Evolutionary conservation across 768 basidiomycete species (phyloP), one percentile per base, ranked within the genome.

Genomic region (Boletus patriciae): DNA sequence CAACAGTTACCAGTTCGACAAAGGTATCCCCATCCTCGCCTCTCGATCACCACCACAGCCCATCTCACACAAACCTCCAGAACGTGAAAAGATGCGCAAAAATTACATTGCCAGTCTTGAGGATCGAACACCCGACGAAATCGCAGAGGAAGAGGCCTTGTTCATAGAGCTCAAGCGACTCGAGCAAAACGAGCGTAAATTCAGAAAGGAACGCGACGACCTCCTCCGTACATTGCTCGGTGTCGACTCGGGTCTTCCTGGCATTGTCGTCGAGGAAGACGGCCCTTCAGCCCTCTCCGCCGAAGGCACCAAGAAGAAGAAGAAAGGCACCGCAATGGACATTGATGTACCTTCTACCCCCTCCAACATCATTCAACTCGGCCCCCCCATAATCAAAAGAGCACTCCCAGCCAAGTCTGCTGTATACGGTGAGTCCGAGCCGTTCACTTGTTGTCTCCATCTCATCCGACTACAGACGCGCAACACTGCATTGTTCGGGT

Each of bases 151-250:
- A 77, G 95, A 98, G 65, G 90, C 92, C 9, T 78, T 99, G 4
- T 98, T 91, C 73, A 76, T 98, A 59, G 94, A 98, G 71, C 82
- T 96, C 48, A 94, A 95, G 67, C 85, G 92, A n/a, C 80, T 99
- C 48, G 95, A 98, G 69, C 96, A 98, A 73, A 92, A 81, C 57
- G 94, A 97, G 69, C 82, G 88, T 33, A 81, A 81, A 51, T 98
- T 94, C 77, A 90, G 88, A 73, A 85, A 84, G 61, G 94, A 97
- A 19, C 79, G 94, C 18, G 93, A 97, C 54, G 91, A 92, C 43
- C 81, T 98, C 25, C 78, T 98, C 58, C 83, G 90, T 31, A 90
- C 86, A 0, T 74, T 97, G 15, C 84, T 87, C 25, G 94, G 94
- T 6, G 83, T 94, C 47, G 94, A 97, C 57, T 92, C 88, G 42